A percentile compares a stretch with the other conserved stretches of the same genome.
Conservation (phyloP, 2,329 filamentous ascomycete genomes). For the Diaporthe nobilis region DNA sequence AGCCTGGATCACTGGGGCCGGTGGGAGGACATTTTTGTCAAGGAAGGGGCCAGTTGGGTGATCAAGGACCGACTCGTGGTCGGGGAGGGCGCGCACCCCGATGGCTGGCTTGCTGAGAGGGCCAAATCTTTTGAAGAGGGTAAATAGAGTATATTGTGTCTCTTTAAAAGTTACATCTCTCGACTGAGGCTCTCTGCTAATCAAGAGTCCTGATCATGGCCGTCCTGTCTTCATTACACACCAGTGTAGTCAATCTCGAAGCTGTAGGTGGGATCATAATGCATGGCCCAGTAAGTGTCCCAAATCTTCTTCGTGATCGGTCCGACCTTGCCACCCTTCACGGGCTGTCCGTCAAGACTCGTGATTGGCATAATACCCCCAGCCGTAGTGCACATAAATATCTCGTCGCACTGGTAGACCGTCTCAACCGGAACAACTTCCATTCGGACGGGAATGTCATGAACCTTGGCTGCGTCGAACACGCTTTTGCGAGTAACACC, state of each 20-base stretch:
- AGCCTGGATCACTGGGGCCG: background rate
- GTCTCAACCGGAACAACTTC: conserved; percentile 59
- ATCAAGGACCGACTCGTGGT: background rate
- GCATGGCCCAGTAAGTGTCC: conserved; percentile 65
- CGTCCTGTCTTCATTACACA: background rate
- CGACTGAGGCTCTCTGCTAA: background rate
- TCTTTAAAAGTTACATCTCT: background rate
- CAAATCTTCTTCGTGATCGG: conserved; percentile 62
- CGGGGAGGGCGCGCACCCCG: background rate
- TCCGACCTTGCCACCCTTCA: conserved; percentile 59
- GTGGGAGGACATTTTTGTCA: background rate
- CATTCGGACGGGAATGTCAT: conserved; percentile 53
- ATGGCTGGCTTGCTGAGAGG: background rate
- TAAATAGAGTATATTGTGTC: background rate
- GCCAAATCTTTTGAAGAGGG: background rate
- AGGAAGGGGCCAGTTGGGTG: background rate
- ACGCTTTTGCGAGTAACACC: conserved; percentile 65
- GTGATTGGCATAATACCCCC: conserved; percentile 68
- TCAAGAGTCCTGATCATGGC: background rate
- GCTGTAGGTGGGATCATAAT: conserved; percentile 52
- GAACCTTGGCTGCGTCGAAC: conserved; percentile 55
- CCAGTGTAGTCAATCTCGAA: conserved; percentile 1
- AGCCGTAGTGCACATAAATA: conserved; percentile 67
- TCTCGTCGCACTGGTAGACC: conserved; percentile 61
- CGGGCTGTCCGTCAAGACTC: conserved; percentile 56